Evolutionary conservation across 768 basidiomycete species (phyloP), one percentile per base, ranked within the genome.

Genomic region (Neoboletus brunneissimus): DNA sequence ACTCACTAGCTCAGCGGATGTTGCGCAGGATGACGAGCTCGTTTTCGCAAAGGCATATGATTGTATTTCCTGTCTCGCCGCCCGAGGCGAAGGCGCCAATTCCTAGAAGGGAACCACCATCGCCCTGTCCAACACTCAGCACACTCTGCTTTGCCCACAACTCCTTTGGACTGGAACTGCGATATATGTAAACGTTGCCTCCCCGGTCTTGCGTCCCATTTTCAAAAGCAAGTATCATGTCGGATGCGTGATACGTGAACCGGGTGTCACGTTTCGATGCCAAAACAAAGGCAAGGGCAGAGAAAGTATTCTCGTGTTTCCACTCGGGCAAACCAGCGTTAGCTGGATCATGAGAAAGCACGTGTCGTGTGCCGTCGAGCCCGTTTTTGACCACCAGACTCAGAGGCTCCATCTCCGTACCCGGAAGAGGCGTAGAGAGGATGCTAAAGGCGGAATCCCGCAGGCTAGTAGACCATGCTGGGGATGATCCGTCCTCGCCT

Each of bases 261-360:
- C 92, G 84, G 1, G 89, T 85, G 70, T 98, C 93, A 29, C 84
- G 86, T 68, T 98, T 98, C 13, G 91, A 93, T 10, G 93, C 93
- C 48, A 99, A 78, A 40, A 99, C 96, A 67, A 98, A 99, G 1
- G 93, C 82, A 25, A 99, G 80, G 0, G 94, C 96, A 20, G 89
- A 86, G 70, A 84, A 94, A 0, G 96, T 98, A n/a, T 84, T 79
- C 5, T 74, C 73, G 69, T 99, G 96, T 49, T 65, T 77, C 94
- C 91, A 96, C 31, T 56, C 57, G 8, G 79, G 74, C 55, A 62
- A 50, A 29, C 32, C n/a, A 16, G 37, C 51, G 4, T 57, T 45
- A 20, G 57, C 62, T 45, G 16, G 68, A 32, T 54, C 63, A 53
- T 54, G 58, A 43, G 73, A 68, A 29, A 89, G 72, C 8, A 77